Conservation (phyloP, 2,329 filamentous ascomycete genomes). For the Metarhizium rileyi region DNA sequence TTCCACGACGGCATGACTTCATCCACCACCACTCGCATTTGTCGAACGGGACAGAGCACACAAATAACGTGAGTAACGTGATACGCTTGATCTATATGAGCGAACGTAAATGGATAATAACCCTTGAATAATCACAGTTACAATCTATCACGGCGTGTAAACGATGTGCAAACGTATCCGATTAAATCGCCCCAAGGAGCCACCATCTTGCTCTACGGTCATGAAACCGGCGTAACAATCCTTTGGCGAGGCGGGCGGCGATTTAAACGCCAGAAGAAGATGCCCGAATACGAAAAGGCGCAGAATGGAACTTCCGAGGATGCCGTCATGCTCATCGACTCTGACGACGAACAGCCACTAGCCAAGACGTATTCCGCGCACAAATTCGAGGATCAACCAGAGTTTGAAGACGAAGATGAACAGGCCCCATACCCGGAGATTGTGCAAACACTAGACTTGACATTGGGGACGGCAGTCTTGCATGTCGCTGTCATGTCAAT, state of each 20-base stretch:
- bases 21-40: slow-evolving; percentile 28
- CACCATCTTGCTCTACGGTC: slow-evolving; percentile 52
- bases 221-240: slow-evolving; percentile 52
- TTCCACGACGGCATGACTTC: slow-evolving; percentile 20
- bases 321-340: slow-evolving; percentile 53
- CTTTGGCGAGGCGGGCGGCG: slow-evolving; percentile 53
- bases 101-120: background rate
- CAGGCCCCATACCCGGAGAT: slow-evolving; percentile 44
- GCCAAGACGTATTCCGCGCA: slow-evolving; percentile 21
- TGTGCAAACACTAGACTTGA: slow-evolving; percentile 51
- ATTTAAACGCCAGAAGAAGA: slow-evolving; percentile 39
- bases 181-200: slow-evolving; percentile 53
- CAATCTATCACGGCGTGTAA: slow-evolving; percentile 45
- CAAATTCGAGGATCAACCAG: slow-evolving; percentile 42
- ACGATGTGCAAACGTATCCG: slow-evolving; percentile 52
- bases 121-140: slow-evolving; percentile 34
- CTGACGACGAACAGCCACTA: slow-evolving; percentile 44
- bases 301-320: slow-evolving; percentile 43
- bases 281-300: slow-evolving; percentile 27
- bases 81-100: background rate
- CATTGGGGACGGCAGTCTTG: slow-evolving; percentile 44
- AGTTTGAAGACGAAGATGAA: slow-evolving; percentile 45
- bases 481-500: slow-evolving; percentile 48
- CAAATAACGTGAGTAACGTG: slow-evolving; percentile 33
- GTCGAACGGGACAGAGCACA: slow-evolving; percentile 38